Evolutionary conservation across 768 basidiomycete genomes (phyloP).

Genomic region (Lactifluus pinguis): DNA sequence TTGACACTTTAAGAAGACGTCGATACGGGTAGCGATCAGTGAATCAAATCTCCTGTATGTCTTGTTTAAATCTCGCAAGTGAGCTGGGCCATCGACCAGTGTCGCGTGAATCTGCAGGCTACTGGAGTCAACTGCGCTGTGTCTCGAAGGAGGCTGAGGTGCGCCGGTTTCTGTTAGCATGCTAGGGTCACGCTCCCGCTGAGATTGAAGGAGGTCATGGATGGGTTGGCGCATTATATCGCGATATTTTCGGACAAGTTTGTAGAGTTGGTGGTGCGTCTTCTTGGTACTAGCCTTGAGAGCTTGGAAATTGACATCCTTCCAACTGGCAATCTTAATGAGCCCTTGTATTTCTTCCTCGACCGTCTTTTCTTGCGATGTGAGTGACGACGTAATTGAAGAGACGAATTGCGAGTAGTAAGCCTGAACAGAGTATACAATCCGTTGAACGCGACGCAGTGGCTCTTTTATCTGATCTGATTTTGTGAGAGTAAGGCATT

Average conservation of each 20-base stretch:
- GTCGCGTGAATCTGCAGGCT: neutral
- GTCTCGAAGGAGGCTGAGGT: neutral
- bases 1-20: constrained; percentile 33
- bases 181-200: neutral
- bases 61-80: constrained; percentile 39
- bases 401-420: constrained; percentile 58
- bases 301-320: constrained; percentile 91
- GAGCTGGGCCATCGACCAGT: constrained; percentile 22
- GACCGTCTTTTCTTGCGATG: constrained; percentile 45
- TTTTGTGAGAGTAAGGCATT: constrained; percentile 29
- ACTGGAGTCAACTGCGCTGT: neutral
- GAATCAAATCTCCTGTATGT: constrained; percentile 44
- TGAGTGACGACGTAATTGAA: constrained; percentile 40
- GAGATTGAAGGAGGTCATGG: constrained; percentile 27
- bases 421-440: constrained; percentile 51
- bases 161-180: neutral
- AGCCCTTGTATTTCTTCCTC: constrained; percentile 79
- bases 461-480: constrained; percentile 25
- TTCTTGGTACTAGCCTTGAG: constrained; percentile 83
- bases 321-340: constrained; percentile 97
- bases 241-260: constrained; percentile 86
- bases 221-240: constrained; percentile 74
- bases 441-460: constrained; percentile 41
- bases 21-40: constrained; percentile 36
- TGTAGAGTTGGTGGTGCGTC: constrained; percentile 88